Evolutionary conservation across 2,329 filamentous ascomycete genomes (phyloP).

Genomic region (Fusarium udum): DNA sequence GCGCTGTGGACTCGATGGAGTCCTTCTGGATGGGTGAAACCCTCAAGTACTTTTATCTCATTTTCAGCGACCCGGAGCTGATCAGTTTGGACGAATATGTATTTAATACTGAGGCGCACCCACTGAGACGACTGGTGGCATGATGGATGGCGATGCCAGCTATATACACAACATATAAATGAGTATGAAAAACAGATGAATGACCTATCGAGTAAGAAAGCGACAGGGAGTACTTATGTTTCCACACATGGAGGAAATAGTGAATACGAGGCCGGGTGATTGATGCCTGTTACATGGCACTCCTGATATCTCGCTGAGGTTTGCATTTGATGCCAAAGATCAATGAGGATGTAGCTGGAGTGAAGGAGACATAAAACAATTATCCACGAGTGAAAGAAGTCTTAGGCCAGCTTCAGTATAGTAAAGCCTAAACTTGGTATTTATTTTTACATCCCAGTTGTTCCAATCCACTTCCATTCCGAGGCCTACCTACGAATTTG

Average conservation of each 20-base stretch:
- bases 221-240: background rate
- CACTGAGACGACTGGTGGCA: slow-evolving; percentile 28
- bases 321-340: background rate
- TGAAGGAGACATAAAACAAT: background rate
- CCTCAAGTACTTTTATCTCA: slow-evolving; percentile 44
- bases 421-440: background rate
- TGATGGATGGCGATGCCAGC: background rate
- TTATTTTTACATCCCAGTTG: background rate
- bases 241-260: background rate
- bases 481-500: background rate
- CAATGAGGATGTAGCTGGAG: background rate
- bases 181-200: background rate
- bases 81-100: slow-evolving; percentile 42
- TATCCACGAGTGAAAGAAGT: background rate
- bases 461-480: background rate
- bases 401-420: background rate
- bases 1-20: slow-evolving; percentile 71
- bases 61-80: slow-evolving; percentile 57
- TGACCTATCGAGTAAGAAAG: background rate
- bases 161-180: background rate
- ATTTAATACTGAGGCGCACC: slow-evolving; percentile 43
- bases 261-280: background rate
- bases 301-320: background rate
- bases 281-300: background rate
- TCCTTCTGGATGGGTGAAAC: slow-evolving; percentile 45